Evolutionary conservation across 352 stramenopile genomes (phyloP), one percentile per base, ranked within the genome.

Genomic region (Phytophthora nicotianae): DNA sequence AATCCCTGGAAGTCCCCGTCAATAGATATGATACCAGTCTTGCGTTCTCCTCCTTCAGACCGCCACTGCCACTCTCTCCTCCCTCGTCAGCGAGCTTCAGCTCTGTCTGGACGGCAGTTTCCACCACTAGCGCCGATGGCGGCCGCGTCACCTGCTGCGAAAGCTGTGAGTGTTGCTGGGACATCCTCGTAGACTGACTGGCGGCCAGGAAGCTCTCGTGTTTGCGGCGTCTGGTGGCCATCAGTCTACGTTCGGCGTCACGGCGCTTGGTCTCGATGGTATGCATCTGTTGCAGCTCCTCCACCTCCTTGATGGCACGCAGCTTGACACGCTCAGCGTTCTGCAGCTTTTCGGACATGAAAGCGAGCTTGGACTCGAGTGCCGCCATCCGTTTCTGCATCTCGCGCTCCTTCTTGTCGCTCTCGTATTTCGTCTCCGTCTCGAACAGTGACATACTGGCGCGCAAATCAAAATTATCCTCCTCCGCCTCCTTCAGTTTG

Each of bases 391-490:
- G 62, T 16, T 68, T 79, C 46, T 75, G 48, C 66, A 91, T 74
- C 38, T 65, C 49, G 17, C 76, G 62, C 57, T 72, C 67, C 21
- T 62, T 80, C 51, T 84, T 75, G 7, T 68, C 65, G 51, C 70
- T 82, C 14, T 72, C 52, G 56, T 60, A 77, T 23, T 65, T 59
- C 33, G 74, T 75, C 55, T 93, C 85, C 0, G 72, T 66, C 48
- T 89, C 75, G 10, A 86, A 68, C 3, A 79, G 70, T 26, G 61
- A 48, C 74, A 90, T 85, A 45, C 70, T 77, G 2, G 68, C 62
- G n/a, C 45, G 65, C 50, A 93, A 59, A 35, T 93, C 72, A 29
- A 86, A 91, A 48, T 84, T 91, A 1, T 90, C 82, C 16, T 90
- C 82, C 52, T 87, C 43, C 8, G 47, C 70, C 20, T 83, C 74